phyloP scores from a whole-genome alignment of 108 stramenopile species.

The Stephanodiscus triporus region DNA sequence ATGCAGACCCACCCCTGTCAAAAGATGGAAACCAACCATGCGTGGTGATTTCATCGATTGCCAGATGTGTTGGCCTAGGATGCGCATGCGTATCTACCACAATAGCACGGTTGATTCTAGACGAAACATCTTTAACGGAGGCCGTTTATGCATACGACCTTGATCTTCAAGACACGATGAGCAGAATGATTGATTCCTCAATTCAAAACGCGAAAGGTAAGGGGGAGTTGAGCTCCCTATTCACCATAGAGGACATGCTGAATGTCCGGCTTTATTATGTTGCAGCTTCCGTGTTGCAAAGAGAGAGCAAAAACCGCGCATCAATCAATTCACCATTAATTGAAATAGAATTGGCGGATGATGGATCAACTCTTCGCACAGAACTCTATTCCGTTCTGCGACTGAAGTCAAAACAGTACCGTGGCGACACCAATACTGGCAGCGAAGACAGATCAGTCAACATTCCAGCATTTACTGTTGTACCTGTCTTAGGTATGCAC shows the following conservation, averaged over 20 bases:
- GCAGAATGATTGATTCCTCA: constrained; percentile 58
- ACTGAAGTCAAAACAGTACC: constrained; percentile 23
- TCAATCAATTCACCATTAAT: neutral
- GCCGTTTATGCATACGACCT: constrained; percentile 5
- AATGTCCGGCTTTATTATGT: constrained; percentile 70
- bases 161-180: constrained; percentile 40
- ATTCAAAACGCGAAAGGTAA: constrained; percentile 32
- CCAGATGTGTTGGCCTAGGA: constrained; percentile 55
- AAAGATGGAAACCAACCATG: constrained; percentile 22
- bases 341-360: constrained; percentile 35
- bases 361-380: constrained; percentile 46
- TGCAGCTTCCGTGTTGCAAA: constrained; percentile 26
- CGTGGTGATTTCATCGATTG: constrained; percentile 34
- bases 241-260: constrained; percentile 39
- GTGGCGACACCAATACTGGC: constrained; percentile 6
- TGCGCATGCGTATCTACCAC: constrained; percentile 57
- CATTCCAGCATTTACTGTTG: constrained; percentile 55
- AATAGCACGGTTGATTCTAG: neutral
- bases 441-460: constrained; percentile 10
- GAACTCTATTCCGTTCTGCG: constrained; percentile 36
- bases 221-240: constrained; percentile 16
- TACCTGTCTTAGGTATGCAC: constrained; percentile 60
- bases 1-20: neutral
- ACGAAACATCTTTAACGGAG: neutral
- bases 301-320: neutral